phyloP scores from a whole-genome alignment of 78 protist genomes.

The Trichosphaerium sp. region DNA sequence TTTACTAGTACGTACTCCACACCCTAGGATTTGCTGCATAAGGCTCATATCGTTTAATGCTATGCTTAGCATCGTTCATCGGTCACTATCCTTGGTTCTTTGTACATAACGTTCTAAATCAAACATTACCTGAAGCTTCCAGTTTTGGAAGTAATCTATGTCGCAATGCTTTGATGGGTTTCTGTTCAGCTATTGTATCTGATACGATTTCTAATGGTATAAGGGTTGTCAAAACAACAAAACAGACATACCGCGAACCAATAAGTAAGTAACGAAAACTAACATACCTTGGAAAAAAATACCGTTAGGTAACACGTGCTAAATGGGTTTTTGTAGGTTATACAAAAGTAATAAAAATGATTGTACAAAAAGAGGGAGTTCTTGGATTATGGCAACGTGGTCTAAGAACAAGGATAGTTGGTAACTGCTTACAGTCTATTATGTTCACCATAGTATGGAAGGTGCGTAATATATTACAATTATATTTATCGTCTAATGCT shows the following conservation, averaged over 20 bases:
- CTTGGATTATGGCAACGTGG: slow-evolving; percentile 59
- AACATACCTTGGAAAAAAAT: too few species aligned
- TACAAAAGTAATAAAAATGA: too few species aligned
- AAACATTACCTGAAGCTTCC: slow-evolving; percentile 7
- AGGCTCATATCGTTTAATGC: too few species aligned
- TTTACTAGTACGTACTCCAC: slow-evolving; percentile 34
- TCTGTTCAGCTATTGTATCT: slow-evolving; percentile 56
- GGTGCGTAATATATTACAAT: too few species aligned
- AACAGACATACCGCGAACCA: slow-evolving; percentile 7
- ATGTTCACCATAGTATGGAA: slow-evolving; percentile 69
- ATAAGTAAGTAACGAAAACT: too few species aligned
- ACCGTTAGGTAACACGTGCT: too few species aligned
- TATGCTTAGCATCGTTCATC: too few species aligned
- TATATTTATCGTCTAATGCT: too few species aligned
- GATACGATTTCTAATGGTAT: slow-evolving; percentile 66
- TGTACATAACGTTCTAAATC: slow-evolving; percentile 48
- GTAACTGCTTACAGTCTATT: slow-evolving; percentile 58
- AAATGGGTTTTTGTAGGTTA: too few species aligned
- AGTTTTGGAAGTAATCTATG: neutral
- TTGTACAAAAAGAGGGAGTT: slow-evolving; percentile 48
- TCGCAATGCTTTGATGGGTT: slow-evolving; percentile 62
- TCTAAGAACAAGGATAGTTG: slow-evolving; percentile 42
- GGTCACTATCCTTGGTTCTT: slow-evolving; percentile 68
- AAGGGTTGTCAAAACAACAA: slow-evolving; percentile 65
- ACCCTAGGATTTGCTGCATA: too few species aligned